Percentiles rank a stretch among this genome's conserved stretches.
phyloP scores from a whole-genome alignment of 1,139 yeast species.

The Taphrina confusa region DNA sequence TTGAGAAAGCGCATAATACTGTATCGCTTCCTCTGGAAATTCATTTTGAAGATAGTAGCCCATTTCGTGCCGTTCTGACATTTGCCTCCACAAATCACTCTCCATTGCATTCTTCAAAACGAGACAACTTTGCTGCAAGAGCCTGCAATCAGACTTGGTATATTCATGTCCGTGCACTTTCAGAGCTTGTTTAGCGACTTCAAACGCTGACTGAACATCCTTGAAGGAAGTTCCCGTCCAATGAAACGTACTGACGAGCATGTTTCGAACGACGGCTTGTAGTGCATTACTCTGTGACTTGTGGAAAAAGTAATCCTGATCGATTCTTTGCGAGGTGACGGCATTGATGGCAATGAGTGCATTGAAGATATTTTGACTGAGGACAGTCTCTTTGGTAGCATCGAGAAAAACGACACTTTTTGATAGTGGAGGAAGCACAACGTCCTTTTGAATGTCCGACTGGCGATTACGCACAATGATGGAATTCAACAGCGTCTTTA shows the following conservation, averaged over 20 bases:
- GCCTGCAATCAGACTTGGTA: conserved; percentile 47
- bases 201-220: conserved; percentile 48
- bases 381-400: conserved; percentile 63
- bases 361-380: conserved; percentile 63
- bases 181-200: conserved; percentile 55
- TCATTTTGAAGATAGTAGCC: conserved; percentile 44
- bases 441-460: conserved; percentile 57
- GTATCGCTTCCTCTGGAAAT: conserved; percentile 1
- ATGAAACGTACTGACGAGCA: conserved; percentile 67
- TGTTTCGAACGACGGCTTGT: conserved; percentile 58
- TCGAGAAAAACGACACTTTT: conserved; percentile 59
- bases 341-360: conserved; percentile 73
- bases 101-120: conserved; percentile 55
- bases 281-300: conserved; percentile 47
- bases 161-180: conserved; percentile 47
- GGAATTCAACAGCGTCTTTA: conserved; percentile 52
- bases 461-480: conserved; percentile 60
- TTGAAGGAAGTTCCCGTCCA: conserved; percentile 72
- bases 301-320: conserved; percentile 57
- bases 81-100: conserved; percentile 59
- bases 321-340: conserved; percentile 67
- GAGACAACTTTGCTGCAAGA: conserved; percentile 52
- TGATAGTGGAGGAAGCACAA: conserved; percentile 60
- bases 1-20: conserved; percentile 38
- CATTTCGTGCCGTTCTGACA: conserved; percentile 65